phyloP scores from a whole-genome alignment of 495 filamentous ascomycete genomes.

The Rusavskia elegans region DNA sequence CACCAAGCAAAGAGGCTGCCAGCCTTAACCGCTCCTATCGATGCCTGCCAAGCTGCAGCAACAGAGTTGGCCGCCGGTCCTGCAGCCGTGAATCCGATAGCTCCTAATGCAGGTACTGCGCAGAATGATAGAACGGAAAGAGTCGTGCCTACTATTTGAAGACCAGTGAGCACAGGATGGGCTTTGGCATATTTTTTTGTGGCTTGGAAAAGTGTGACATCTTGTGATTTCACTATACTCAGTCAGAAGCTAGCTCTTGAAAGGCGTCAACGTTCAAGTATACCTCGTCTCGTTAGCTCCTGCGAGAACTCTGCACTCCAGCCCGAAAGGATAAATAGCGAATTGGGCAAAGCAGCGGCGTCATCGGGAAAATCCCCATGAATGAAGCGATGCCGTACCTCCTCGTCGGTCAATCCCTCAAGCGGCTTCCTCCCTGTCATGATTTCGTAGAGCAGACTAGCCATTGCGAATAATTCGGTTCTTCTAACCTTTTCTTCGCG shows the following conservation, averaged over 20 bases:
- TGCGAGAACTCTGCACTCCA: constrained; percentile 9
- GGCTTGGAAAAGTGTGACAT: no score
- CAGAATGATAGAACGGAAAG: not conserved
- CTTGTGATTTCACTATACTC: no score
- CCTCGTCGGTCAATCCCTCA: constrained; percentile 3
- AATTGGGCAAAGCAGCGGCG: constrained; percentile 4
- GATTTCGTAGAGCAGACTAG: constrained; percentile 11
- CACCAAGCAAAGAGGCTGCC: no score
- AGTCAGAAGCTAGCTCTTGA: no score
- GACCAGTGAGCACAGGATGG: no score
- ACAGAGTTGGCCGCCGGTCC: constrained; percentile 5
- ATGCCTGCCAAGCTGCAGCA: not conserved
- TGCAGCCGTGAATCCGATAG: constrained; percentile 3
- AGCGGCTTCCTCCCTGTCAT: constrained; percentile 6
- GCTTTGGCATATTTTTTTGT: no score
- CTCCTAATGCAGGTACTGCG: constrained; percentile 5
- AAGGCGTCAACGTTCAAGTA: not conserved
- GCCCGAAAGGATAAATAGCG: constrained; percentile 3
- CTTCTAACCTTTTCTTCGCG: not conserved
- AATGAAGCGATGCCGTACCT: not conserved
- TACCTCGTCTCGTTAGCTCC: constrained; percentile 1
- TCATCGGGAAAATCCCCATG: constrained; percentile 9
- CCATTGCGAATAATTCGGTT: constrained; percentile 8
- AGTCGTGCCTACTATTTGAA: not conserved
- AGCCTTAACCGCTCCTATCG: no score